Base-by-base conservation (phyloP, 257 asterid genomes). In the Hygrophila difformis region DNA sequence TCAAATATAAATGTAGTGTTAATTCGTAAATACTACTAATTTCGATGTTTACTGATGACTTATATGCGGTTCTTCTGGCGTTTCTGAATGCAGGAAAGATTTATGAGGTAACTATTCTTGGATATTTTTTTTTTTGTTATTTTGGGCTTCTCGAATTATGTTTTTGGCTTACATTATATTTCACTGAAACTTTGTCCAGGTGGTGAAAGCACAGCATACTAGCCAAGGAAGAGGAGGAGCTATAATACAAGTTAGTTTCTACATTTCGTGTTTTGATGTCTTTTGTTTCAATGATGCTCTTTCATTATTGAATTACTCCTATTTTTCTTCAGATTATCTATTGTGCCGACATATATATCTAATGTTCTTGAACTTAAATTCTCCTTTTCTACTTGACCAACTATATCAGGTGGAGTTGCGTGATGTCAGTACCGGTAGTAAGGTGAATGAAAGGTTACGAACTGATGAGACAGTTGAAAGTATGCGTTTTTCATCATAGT, bases 171-270 rank as follows among this genome's bases (percentile, higher is more conserved):
- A 39, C 31, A 24, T 52, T 61, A 47, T 15, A 59, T 52, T 41
- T 18, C 23, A 54, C 23, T 37, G 37, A 16, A 51, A 39, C 44
- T 44, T 57, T 60, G 41, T 53, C 51, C 68, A 89, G 98, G 98
- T 89, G 43, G 51, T 89, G 35, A 89, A 83, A 70, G 88, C 96
- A 4, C 92, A 85, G 2, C 98, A 89, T 49, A 71, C 81, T 17
- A 67, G 88, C 22, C 98, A 89, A 74, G 98, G 98, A 58, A 77
- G 98, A 78, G 86, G 85, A 60, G 98, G 96, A 63, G 94, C 96
- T 53, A 89, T 82, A 63, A 82, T 89, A 55, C 96, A 89, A 94
- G 98, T 87, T 51, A 26, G 12, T 8, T 39, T 8, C 55, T 52
- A 51, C 23, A 61, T 19, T 51, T 44, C 19, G 17, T 17, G 34